Evolutionary conservation across 2,329 filamentous ascomycete genomes (phyloP), one percentile per base, ranked within the genome.

Genomic region (Rutstroemia sp.): DNA sequence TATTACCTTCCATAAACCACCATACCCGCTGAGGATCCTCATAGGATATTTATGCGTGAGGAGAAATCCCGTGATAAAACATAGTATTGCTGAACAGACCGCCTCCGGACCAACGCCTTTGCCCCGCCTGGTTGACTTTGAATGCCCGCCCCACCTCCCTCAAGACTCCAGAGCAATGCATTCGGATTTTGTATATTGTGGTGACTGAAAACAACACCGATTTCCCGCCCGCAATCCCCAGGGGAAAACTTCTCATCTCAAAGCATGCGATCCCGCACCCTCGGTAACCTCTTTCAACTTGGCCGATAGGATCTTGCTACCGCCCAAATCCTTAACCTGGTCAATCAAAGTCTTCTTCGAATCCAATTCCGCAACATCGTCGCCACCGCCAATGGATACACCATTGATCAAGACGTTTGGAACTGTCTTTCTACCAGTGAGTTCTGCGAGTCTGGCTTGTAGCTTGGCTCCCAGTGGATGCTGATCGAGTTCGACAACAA

Each of bases 391-490:
- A 59, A 97, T 89, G 71, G 88, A 94, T 70, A 86, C 84, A 47
- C 90, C 91, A 66, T 90, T 89, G 65, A 99, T 79, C 64, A 99
- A 78, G 38, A 97, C 80, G 69, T 99, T 99, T 16, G 94, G 94
- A 0, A 99, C 94, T 0, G 94, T 99, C 58, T 76, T 78, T 50
- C 92, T 82, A 46, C 88, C 88, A 0, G 94, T 97, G 68, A 82
- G 86, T 58, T 84, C 80, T 16, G 72, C 78, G 9, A 99, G 76
- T 17, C 82, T 79, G 9, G 78, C 80, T 72, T 99, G 94, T 44
- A 99, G 73, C 55, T 81, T 73, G 1, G 74, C 68, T 38, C 92
- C 94, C 12, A 95, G 77, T 0, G 83, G 81, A 68, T 96, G 89
- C 61, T 83, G 72, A 72, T 99, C 91, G 12, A 99, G 81, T 73